Conservation (phyloP, 2,329 filamentous ascomycete genomes). For the Dothistroma pini region DNA sequence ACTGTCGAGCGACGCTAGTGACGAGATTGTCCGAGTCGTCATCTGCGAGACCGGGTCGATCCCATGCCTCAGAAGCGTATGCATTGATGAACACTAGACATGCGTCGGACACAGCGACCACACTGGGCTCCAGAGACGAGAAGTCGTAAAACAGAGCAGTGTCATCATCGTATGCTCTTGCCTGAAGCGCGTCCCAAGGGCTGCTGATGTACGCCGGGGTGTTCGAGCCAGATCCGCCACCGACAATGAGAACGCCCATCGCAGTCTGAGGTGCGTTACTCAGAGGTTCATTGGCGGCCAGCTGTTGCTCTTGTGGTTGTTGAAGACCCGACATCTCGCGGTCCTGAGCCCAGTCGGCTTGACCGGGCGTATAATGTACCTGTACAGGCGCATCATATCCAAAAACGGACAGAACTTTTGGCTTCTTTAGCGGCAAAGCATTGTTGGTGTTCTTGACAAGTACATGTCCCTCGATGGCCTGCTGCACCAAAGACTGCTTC, state of each 20-base stretch:
- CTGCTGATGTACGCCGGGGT: constrained; percentile 34
- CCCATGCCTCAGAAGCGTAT: constrained; percentile 37
- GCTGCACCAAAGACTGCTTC: constrained; percentile 50
- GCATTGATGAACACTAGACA: constrained; percentile 61
- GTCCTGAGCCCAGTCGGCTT: constrained; percentile 24
- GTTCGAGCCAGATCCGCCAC: constrained; percentile 36
- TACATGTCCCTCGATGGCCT: constrained; percentile 61
- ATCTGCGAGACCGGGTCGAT: constrained; percentile 38
- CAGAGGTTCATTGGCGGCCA: constrained; percentile 34
- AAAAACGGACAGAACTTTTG: constrained; percentile 55
- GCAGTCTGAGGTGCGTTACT: constrained; percentile 23
- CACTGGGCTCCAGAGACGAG: constrained; percentile 44
- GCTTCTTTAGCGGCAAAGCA: constrained; percentile 52
- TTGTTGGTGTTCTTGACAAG: constrained; percentile 59
- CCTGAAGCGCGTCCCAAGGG: constrained; percentile 37
- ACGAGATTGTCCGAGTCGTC: constrained; percentile 54
- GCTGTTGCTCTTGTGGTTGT: constrained; percentile 22
- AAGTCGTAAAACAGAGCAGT: constrained; percentile 61
- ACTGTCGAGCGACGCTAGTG: constrained; percentile 54
- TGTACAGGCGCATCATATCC: constrained; percentile 53
- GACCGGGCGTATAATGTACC: constrained; percentile 28
- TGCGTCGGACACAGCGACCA: constrained; percentile 42
- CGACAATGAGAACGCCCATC: constrained; percentile 35
- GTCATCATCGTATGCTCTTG: constrained; percentile 46
- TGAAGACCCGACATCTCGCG: constrained; percentile 25